Base-by-base conservation (phyloP, 2,329 filamentous ascomycete genomes). In the Mycosphaerella sp. region DNA sequence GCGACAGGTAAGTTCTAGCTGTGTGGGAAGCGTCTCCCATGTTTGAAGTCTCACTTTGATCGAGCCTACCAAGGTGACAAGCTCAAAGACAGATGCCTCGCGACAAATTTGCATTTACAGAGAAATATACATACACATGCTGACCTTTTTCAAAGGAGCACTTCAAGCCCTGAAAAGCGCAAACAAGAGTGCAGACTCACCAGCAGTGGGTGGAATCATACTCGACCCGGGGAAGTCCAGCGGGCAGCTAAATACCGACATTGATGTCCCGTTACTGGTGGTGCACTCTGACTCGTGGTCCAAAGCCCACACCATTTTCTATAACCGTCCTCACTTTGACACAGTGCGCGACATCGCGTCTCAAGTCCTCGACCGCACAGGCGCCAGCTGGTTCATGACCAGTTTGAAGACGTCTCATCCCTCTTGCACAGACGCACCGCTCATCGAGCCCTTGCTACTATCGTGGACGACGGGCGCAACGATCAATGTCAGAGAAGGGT, bases 211-310 rank as follows among this genome's bases (percentile, higher is more conserved):
- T 1, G 81, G 74, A 18, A 77, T 85, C 54, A 73, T 79, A 43
- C 73, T 85, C 34, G 82, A 85, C 61, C 81, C 82, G 0, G 82
- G 82, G 35, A 85, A 85, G 63, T 68, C 69, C 1, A 80, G 77
- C 55, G 82, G 82, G 0, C 76, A 71, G 0, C 69, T 85, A 13
- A 85, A 84, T 65, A 62, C 70, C 43, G 71, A 81, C 32, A 72
- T 84, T 50, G 60, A 71, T 18, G 76, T 81, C 1, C 80, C 82
- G 1, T 62, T 82, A 2, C 67, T 84, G 41, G 71, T 85, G 27
- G 69, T 84, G 34, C 79, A 85, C 67, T 83, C 79, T 47, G 75
- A 80, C 55, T 78, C 80, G 6, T 85, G 82, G 82, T 83, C 79
- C 37, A 72, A 71, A 40, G 68, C 70, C 9, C 66, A 69, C 51